Conservation (phyloP, 208 protist species). For the Acanthamoeba royreba region DNA sequence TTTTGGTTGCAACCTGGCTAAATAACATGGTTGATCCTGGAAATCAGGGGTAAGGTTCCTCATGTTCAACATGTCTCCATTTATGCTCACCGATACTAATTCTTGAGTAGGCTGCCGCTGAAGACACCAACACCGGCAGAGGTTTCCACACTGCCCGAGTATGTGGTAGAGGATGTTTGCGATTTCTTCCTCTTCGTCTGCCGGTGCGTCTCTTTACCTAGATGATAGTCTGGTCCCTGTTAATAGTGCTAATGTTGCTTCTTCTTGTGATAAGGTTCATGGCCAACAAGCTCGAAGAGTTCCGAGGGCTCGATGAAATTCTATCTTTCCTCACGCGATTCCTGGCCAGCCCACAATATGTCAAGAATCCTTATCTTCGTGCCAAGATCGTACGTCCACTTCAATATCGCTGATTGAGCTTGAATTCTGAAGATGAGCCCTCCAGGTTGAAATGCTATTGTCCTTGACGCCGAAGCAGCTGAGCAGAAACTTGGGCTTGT, state of each 20-base stretch:
- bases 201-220: neutral
- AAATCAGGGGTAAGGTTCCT: neutral
- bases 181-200: conserved; percentile 60
- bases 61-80: neutral
- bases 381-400: conserved; percentile 54
- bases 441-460: neutral
- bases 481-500: neutral
- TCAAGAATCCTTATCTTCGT: conserved; percentile 69
- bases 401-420: neutral
- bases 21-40: conserved; percentile 51
- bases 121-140: neutral
- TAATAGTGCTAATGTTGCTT: neutral
- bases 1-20: conserved; percentile 54
- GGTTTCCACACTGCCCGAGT: conserved; percentile 56
- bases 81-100: neutral
- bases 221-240: neutral
- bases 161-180: conserved; percentile 59
- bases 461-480: conserved; percentile 5
- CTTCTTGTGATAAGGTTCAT: neutral
- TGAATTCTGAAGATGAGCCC: neutral
- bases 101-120: conserved; percentile 2
- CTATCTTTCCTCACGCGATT: conserved; percentile 56
- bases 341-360: conserved; percentile 49
- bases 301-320: conserved; percentile 42
- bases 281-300: conserved; percentile 28